Evolutionary conservation across 441 rosid species (phyloP).

Genomic region (Manihot esculenta): DNA sequence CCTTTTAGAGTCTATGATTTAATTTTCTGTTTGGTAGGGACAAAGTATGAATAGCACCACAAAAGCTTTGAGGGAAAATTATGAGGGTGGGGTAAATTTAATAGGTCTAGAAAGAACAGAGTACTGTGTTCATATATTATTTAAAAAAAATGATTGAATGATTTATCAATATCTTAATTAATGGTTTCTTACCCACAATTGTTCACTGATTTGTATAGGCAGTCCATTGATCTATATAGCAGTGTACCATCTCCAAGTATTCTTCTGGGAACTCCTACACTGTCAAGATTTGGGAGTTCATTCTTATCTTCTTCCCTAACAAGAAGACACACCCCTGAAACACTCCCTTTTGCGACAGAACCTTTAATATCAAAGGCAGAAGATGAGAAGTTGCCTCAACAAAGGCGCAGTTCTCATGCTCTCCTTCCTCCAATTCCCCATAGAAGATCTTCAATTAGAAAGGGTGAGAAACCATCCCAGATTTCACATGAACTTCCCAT

Average conservation of each 20-base stretch:
- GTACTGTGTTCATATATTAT: no score
- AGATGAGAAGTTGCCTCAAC: slow-evolving; percentile 42
- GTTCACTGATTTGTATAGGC: slow-evolving; percentile 45
- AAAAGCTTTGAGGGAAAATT: no score
- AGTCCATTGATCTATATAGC: slow-evolving; percentile 73
- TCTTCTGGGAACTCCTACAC: slow-evolving; percentile 56
- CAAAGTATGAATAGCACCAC: no score
- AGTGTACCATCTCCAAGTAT: slow-evolving; percentile 74
- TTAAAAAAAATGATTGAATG: no score
- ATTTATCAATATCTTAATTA: no score
- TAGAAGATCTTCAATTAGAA: slow-evolving; percentile 30
- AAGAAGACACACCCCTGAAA: slow-evolving; percentile 67
- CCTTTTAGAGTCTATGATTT: no score
- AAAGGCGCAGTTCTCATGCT: slow-evolving; percentile 51
- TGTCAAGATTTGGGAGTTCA: slow-evolving; percentile 66
- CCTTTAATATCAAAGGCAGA: slow-evolving; percentile 51
- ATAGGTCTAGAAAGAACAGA: no score
- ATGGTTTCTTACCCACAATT: slow-evolving; percentile 8
- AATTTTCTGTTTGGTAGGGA: no score
- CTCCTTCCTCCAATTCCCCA: slow-evolving; percentile 58
- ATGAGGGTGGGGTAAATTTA: no score
- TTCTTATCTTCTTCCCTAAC: slow-evolving; percentile 56
- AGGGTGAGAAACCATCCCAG: slow-evolving; percentile 41
- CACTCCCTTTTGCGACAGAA: slow-evolving; percentile 44
- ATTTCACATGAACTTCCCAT: slow-evolving; percentile 57